Evolutionary conservation across 2,329 filamentous ascomycete genomes (phyloP).

Genomic region (Claviceps cyperi): DNA sequence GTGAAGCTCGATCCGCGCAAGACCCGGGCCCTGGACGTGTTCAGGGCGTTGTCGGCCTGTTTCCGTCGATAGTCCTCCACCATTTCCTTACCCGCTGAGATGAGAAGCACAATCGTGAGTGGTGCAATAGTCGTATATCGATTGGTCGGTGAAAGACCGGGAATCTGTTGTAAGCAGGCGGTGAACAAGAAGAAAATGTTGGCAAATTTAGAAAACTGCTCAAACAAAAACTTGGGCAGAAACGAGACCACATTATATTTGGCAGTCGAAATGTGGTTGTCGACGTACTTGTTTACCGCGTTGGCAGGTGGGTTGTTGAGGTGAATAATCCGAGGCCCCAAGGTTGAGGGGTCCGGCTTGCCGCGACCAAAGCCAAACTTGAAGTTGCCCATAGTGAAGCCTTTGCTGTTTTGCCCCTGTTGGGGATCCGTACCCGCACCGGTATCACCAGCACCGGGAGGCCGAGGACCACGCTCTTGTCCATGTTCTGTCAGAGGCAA

Average conservation of each 20-base stretch:
- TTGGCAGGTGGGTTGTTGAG: conserved; percentile 96
- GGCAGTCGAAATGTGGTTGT: conserved; percentile 94
- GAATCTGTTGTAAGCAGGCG: conserved; percentile 85
- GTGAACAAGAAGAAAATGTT: conserved; percentile 99
- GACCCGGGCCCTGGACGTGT: conserved; percentile 73
- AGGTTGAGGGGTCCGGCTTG: conserved; percentile 76
- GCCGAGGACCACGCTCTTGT: conserved; percentile 21
- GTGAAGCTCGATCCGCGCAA: conserved; percentile 72
- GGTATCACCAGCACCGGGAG: conserved; percentile 24
- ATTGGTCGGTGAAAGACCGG: conserved; percentile 87
- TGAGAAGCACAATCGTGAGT: conserved; percentile 73
- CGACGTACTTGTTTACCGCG: conserved; percentile 72
- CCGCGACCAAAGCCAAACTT: conserved; percentile 81
- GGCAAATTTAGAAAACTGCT: conserved; percentile 98
- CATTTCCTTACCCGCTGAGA: conserved; percentile 91
- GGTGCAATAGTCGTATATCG: conserved; percentile 92
- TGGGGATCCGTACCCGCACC: conserved; percentile 20
- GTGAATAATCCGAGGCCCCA: conserved; percentile 84
- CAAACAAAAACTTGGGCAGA: conserved; percentile 89
- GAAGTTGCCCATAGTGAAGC: conserved; percentile 61
- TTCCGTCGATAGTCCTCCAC: conserved; percentile 89
- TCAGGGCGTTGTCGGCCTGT: conserved; percentile 71
- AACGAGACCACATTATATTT: conserved; percentile 95
- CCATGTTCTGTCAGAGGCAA: conserved; percentile 73
- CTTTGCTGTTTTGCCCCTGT: conserved; percentile 33